phyloP scores from a whole-genome alignment of 1,139 yeast genomes.

The Nakaseomyces bracarensis region DNA sequence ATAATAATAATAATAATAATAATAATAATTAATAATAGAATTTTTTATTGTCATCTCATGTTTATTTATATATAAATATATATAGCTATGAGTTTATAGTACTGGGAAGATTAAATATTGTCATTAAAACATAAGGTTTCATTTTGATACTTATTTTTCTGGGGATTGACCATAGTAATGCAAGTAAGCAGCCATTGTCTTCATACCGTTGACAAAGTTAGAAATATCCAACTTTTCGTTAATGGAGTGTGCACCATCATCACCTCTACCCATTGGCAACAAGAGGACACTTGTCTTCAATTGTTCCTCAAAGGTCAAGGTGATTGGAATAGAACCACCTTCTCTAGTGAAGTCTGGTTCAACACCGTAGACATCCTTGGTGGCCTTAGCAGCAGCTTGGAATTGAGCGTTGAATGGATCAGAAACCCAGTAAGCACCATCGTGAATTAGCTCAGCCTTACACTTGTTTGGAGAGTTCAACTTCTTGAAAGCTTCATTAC shows the following conservation, averaged over 20 bases:
- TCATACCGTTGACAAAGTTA: constrained; percentile 89
- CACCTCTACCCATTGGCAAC: constrained; percentile 97
- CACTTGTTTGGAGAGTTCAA: constrained; percentile 70
- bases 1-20: neutral
- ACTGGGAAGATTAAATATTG: constrained; percentile 1
- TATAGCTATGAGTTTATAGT: neutral
- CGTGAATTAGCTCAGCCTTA: constrained; percentile 75
- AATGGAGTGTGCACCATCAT: constrained; percentile 97
- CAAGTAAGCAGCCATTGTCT: constrained; percentile 87
- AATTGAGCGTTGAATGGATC: constrained; percentile 90
- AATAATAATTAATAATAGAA: neutral
- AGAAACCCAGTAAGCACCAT: constrained; percentile 92
- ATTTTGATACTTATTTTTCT: constrained; percentile 17
- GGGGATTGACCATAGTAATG: constrained; percentile 60
- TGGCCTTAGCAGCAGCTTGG: constrained; percentile 91
- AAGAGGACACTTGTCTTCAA: constrained; percentile 78
- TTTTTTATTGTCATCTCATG: constrained; percentile 2
- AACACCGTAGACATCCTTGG: constrained; percentile 87
- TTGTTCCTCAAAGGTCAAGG: constrained; percentile 81
- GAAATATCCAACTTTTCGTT: constrained; percentile 86
- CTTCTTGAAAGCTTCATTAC: constrained; percentile 54
- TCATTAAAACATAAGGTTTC: neutral
- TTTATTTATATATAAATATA: constrained; percentile 1
- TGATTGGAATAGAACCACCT: constrained; percentile 97
- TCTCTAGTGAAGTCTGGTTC: constrained; percentile 97